These are phyloP conservation scores for Pezicula radicicola DNA, from an alignment of 2,329 filamentous ascomycete species.

Conservation along the genomic window DNA sequence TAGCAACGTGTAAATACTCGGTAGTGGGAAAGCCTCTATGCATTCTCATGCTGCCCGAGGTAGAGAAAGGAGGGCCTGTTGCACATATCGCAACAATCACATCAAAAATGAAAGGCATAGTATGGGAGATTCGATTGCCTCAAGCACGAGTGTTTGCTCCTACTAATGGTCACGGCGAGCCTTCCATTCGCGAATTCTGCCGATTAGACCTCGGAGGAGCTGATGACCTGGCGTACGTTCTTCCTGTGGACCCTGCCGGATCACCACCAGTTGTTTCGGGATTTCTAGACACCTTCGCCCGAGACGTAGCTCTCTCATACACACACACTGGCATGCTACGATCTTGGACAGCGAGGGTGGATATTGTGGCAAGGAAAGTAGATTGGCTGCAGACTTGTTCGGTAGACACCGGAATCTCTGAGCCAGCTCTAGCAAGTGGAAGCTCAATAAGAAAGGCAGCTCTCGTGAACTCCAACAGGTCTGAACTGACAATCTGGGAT, in stretches of 20 bases:
- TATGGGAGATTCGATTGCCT: constrained; percentile 74
- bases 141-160: constrained; percentile 32
- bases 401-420: constrained; percentile 72
- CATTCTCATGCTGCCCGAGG: constrained; percentile 70
- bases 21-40: constrained; percentile 72
- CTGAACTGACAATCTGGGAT: constrained; percentile 87
- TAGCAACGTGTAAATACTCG: constrained; percentile 57
- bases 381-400: constrained; percentile 82
- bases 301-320: constrained; percentile 84
- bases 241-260: constrained; percentile 86
- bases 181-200: constrained; percentile 63
- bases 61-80: constrained; percentile 44
- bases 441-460: constrained; percentile 86
- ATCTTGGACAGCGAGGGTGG: constrained; percentile 81
- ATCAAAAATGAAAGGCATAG: constrained; percentile 73
- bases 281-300: constrained; percentile 82
- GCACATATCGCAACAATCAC: constrained; percentile 80
- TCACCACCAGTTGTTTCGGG: constrained; percentile 67
- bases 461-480: constrained; percentile 70
- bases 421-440: constrained; percentile 76
- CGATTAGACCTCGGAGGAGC: constrained; percentile 63
- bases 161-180: constrained; percentile 31
- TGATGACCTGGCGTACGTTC: constrained; percentile 61
- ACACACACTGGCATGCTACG: constrained; percentile 70
- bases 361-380: constrained; percentile 54